phyloP scores from a whole-genome alignment of 179 eudicot genomes.

The Silene noctiflora region DNA sequence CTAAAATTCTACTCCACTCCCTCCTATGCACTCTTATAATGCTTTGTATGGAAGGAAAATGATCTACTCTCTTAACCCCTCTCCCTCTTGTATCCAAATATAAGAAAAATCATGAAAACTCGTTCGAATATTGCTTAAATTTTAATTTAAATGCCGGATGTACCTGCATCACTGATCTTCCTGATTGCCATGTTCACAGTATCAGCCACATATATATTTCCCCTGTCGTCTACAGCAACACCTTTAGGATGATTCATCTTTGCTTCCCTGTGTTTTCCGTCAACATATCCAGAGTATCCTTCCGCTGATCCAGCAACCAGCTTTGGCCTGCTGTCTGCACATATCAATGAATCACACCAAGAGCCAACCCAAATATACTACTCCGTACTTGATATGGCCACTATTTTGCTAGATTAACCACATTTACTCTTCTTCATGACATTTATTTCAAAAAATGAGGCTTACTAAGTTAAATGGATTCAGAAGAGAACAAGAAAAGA shows the following conservation, averaged over 20 bases:
- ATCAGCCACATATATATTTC: constrained; percentile 91
- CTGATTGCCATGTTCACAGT: constrained; percentile 86
- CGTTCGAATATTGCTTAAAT: no score
- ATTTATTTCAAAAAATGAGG: neutral
- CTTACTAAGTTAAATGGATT: neutral
- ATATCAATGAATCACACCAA: constrained; percentile 22
- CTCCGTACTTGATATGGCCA: neutral
- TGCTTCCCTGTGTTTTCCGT: constrained; percentile 83
- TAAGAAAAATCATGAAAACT: neutral
- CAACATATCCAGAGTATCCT: constrained; percentile 89
- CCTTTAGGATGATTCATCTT: constrained; percentile 94
- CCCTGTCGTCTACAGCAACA: constrained; percentile 82
- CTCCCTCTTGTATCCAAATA: neutral
- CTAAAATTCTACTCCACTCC: no score
- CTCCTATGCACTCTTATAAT: no score
- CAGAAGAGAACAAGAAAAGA: neutral
- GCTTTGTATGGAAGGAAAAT: no score
- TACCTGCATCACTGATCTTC: constrained; percentile 93
- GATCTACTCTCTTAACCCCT: no score
- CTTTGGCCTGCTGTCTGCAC: constrained; percentile 85
- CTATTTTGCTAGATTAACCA: neutral
- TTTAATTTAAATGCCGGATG: neutral
- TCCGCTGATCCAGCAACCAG: constrained; percentile 93
- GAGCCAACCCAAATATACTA: constrained; percentile 13
- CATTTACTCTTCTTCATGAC: neutral